A percentile compares a stretch with the other conserved stretches of the same genome.
These are phyloP conservation scores for Berberis thunbergii DNA, from an alignment of 164 flowering plant genomes.

Conservation along the genomic window DNA sequence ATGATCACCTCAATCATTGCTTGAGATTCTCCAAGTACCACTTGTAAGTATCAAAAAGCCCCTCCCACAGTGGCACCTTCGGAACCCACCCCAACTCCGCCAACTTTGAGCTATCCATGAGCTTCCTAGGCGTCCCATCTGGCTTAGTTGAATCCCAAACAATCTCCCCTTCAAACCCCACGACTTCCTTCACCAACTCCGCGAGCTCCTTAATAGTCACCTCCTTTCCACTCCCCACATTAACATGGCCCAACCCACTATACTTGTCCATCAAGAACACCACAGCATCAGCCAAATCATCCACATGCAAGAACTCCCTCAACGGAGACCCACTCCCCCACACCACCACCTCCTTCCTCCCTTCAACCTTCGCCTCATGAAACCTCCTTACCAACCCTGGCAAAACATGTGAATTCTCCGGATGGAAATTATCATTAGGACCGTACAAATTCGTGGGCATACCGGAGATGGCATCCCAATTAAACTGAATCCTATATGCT, in stretches of 20 bases:
- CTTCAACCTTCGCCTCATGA: slow-evolving; percentile 68
- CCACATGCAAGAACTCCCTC: slow-evolving; percentile 87
- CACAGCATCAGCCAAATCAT: slow-evolving; percentile 83
- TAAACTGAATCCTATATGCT: slow-evolving; percentile 58
- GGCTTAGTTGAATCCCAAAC: slow-evolving; percentile 87
- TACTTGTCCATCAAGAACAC: slow-evolving; percentile 65
- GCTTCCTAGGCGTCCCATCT: slow-evolving; percentile 92
- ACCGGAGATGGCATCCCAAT: slow-evolving; percentile 68
- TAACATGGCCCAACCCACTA: slow-evolving; percentile 11
- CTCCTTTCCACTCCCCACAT: slow-evolving; percentile 88
- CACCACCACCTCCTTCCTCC: slow-evolving; percentile 71
- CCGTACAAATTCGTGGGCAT: slow-evolving; percentile 92
- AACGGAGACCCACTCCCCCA: slow-evolving; percentile 91
- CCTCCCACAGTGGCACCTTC: slow-evolving; percentile 63
- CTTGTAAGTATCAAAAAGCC: slow-evolving; percentile 71
- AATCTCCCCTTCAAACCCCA: slow-evolving; percentile 69
- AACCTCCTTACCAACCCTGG: slow-evolving; percentile 88
- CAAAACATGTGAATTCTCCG: slow-evolving; percentile 88
- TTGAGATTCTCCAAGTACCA: slow-evolving; percentile 76
- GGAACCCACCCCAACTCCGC: slow-evolving; percentile 72
- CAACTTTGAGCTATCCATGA: slow-evolving; percentile 86
- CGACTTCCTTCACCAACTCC: slow-evolving; percentile 80
- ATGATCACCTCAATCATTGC: slow-evolving; percentile 28
- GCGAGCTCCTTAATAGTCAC: slow-evolving; percentile 82
- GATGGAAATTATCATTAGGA: slow-evolving; percentile 85